These are phyloP conservation scores for Rhizopus arrhizus DNA, from an alignment of 371 early-diverging fungal genomes.

Conservation along the genomic window DNA sequence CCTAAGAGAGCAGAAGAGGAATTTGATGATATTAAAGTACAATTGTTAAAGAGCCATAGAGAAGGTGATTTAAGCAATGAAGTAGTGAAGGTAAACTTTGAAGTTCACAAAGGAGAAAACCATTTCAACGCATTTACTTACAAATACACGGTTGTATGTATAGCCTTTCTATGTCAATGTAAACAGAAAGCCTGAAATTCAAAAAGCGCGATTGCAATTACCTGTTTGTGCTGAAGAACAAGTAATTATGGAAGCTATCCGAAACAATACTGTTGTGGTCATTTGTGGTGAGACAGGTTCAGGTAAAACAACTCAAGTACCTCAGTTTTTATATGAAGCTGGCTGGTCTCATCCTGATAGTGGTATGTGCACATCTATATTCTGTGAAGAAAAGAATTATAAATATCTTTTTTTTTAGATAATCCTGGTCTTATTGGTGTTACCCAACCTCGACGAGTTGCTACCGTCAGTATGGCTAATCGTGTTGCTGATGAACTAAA, in stretches of 20 bases:
- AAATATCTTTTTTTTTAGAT: slow-evolving; percentile 23
- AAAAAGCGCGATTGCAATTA: slow-evolving; percentile 74
- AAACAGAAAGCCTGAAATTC: slow-evolving; percentile 73
- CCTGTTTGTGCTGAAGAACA: slow-evolving; percentile 96
- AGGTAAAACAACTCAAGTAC: slow-evolving; percentile 98
- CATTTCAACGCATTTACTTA: not conserved
- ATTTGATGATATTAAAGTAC: slow-evolving; percentile 44
- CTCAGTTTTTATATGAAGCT: slow-evolving; percentile 98
- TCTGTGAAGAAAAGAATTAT: not conserved
- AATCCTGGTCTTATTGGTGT: slow-evolving; percentile 93
- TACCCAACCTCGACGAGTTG: slow-evolving; percentile 99
- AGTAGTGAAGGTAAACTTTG: slow-evolving; percentile 31
- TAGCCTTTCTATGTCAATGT: slow-evolving; percentile 82
- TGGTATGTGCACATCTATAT: slow-evolving; percentile 28
- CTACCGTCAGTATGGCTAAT: slow-evolving; percentile 96
- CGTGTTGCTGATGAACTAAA: slow-evolving; percentile 94
- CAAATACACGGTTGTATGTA: not conserved
- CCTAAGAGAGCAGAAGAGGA: slow-evolving; percentile 38
- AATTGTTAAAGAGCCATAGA: slow-evolving; percentile 38
- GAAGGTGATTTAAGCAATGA: slow-evolving; percentile 51
- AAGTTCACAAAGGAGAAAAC: slow-evolving; percentile 2
- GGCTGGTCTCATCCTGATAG: slow-evolving; percentile 88
- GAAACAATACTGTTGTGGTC: slow-evolving; percentile 80
- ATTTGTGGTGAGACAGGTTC: slow-evolving; percentile 99
- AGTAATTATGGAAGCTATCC: slow-evolving; percentile 93